A percentile compares a stretch with the other conserved stretches of the same genome.
These are phyloP conservation scores for Cercospora janseana DNA, from an alignment of 2,329 filamentous ascomycete species.

Conservation along the genomic window DNA sequence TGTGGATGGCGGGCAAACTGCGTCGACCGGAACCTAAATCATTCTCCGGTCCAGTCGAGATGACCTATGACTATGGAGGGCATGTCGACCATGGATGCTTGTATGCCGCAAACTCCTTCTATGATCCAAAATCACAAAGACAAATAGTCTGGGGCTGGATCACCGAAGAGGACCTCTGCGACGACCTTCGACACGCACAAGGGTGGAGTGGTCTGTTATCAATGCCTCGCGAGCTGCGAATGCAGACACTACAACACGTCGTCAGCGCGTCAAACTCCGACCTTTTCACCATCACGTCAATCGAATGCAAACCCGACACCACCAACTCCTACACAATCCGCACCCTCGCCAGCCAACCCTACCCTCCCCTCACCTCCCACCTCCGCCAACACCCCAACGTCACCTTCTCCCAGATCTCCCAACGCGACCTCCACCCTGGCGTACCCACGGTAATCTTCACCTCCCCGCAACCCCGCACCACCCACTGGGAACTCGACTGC, in stretches of 20 bases:
- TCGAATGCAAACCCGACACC: conserved; percentile 36
- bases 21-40: conserved; percentile 1
- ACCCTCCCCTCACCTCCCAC: conserved; percentile 18
- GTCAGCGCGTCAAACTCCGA: conserved; percentile 39
- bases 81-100: conserved; percentile 50
- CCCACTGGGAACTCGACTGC: conserved; percentile 29
- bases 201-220: conserved; percentile 53
- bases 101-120: conserved; percentile 53
- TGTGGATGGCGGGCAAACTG: conserved; percentile 48
- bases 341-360: conserved; percentile 42
- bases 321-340: conserved; percentile 41
- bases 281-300: conserved; percentile 44
- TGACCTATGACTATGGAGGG: conserved; percentile 45
- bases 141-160: conserved; percentile 53
- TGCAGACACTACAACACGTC: conserved; percentile 43
- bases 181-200: conserved; percentile 45
- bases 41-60: conserved; percentile 20
- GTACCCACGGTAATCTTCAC: conserved; percentile 13
- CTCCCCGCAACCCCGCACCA: conserved; percentile 15
- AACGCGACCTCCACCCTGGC: not conserved
- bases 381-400: conserved; percentile 32
- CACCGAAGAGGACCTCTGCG: conserved; percentile 51
- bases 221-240: conserved; percentile 45
- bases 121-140: conserved; percentile 44
- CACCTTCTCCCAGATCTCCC: conserved; percentile 10